Conservation (phyloP, 495 filamentous ascomycete species). For the Hyaloscypha hepaticicola region DNA sequence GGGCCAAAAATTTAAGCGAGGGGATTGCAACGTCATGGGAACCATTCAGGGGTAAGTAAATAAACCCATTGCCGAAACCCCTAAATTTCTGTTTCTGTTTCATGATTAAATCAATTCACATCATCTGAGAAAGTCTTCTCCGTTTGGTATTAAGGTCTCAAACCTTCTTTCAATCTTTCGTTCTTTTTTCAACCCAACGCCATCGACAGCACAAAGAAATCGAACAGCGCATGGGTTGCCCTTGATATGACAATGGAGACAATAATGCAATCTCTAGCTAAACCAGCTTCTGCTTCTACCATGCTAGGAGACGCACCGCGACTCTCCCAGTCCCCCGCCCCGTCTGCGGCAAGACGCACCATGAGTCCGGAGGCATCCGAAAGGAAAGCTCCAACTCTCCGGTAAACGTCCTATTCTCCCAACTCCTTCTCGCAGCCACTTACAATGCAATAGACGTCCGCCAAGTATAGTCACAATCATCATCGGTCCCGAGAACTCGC, state of each 20-base stretch:
- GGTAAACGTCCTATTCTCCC: not conserved
- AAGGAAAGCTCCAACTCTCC: not conserved
- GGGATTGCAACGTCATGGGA: too few relatives aligned
- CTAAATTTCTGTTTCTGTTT: too few relatives aligned
- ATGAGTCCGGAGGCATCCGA: not conserved
- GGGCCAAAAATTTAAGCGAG: too few relatives aligned
- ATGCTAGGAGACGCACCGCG: not conserved
- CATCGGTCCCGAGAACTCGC: not conserved
- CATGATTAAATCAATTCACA: too few relatives aligned
- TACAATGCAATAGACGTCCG: not conserved
- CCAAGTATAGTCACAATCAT: constrained; percentile 10
- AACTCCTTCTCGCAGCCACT: not conserved
- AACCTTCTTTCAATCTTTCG: not conserved
- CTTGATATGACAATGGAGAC: not conserved
- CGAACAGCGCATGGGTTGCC: not conserved
- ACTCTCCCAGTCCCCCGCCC: not conserved
- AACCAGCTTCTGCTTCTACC: not conserved
- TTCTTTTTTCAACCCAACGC: too few relatives aligned
- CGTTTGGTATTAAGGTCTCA: too few relatives aligned
- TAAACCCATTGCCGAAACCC: too few relatives aligned
- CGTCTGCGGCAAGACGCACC: not conserved
- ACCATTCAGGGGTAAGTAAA: too few relatives aligned
- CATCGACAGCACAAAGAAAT: not conserved
- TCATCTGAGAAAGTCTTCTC: too few relatives aligned
- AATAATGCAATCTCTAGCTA: not conserved